These are phyloP conservation scores for Pisolithus microcarpus DNA, from an alignment of 768 basidiomycete genomes.

Conservation along the genomic window DNA sequence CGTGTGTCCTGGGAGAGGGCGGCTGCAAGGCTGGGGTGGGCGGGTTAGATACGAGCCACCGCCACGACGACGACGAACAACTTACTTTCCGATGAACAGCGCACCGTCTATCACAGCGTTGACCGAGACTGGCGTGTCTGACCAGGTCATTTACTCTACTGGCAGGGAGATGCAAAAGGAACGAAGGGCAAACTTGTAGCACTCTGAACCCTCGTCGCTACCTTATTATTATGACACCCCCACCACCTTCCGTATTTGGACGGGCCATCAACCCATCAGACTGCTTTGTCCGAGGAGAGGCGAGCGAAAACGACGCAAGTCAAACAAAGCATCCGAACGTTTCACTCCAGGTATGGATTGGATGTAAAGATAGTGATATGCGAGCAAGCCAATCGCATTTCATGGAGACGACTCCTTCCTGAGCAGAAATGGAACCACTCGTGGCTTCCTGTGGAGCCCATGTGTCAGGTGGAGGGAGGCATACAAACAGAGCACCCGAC, in stretches of 20 bases:
- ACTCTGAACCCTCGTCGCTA: too few species aligned
- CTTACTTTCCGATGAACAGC: conserved; percentile 33
- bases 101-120: conserved; percentile 24
- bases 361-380: background rate
- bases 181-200: too few species aligned
- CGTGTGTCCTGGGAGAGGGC: conserved; percentile 27
- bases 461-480: too few species aligned
- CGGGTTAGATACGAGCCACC: background rate
- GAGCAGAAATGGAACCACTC: background rate
- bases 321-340: too few species aligned
- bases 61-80: too few species aligned
- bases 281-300: too few species aligned
- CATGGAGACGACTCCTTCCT: background rate
- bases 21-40: conserved; percentile 21
- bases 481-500: background rate
- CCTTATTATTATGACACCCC: background rate
- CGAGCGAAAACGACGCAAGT: too few species aligned
- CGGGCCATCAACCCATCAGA: too few species aligned
- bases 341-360: too few species aligned
- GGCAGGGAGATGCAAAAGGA: background rate
- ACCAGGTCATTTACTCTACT: conserved; percentile 21
- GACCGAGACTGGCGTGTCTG: conserved; percentile 20
- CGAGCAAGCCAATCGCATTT: background rate
- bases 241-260: too few species aligned
- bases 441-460: background rate